Percentiles rank a stretch among this genome's conserved stretches.
These are phyloP conservation scores for Periconia sp. DNA, from an alignment of 2,329 filamentous ascomycete genomes.

Conservation along the genomic window DNA sequence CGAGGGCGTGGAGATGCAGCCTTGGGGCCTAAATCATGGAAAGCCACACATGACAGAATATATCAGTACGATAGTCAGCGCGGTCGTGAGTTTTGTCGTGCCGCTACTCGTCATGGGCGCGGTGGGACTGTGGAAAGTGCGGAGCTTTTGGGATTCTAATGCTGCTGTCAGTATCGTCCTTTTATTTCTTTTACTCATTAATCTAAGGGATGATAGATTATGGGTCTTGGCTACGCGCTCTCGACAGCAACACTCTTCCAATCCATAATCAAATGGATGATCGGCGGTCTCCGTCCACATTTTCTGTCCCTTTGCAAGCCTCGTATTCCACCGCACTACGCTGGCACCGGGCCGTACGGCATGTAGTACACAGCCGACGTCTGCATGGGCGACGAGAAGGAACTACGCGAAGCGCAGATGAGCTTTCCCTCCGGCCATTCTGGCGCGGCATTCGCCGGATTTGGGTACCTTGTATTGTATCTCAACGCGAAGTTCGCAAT, in stretches of 20 bases:
- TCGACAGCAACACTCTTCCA: constrained; percentile 34
- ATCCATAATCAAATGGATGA: constrained; percentile 36
- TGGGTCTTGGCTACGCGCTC: constrained; percentile 39
- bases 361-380: constrained; percentile 20
- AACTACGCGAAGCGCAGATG: constrained; percentile 34
- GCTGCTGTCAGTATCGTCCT: constrained; percentile 57
- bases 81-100: constrained; percentile 66
- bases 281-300: constrained; percentile 43
- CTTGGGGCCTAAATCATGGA: constrained; percentile 61
- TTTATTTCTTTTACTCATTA: background rate
- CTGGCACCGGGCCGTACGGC: background rate
- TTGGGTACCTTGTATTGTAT: constrained; percentile 36
- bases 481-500: constrained; percentile 36
- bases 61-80: constrained; percentile 69
- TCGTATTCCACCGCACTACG: background rate
- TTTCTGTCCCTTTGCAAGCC: constrained; percentile 38
- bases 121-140: constrained; percentile 65
- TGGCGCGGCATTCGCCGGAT: constrained; percentile 38
- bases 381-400: constrained; percentile 19
- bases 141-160: constrained; percentile 57
- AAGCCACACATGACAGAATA: constrained; percentile 74
- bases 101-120: constrained; percentile 67
- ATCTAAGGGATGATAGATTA: constrained; percentile 19
- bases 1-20: constrained; percentile 13
- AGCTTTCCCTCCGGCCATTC: constrained; percentile 40